Percentiles rank a stretch among this genome's conserved stretches.
Evolutionary conservation across 1,284 basidiomycete species (phyloP).

Genomic region (Fistulinella staudtii): DNA sequence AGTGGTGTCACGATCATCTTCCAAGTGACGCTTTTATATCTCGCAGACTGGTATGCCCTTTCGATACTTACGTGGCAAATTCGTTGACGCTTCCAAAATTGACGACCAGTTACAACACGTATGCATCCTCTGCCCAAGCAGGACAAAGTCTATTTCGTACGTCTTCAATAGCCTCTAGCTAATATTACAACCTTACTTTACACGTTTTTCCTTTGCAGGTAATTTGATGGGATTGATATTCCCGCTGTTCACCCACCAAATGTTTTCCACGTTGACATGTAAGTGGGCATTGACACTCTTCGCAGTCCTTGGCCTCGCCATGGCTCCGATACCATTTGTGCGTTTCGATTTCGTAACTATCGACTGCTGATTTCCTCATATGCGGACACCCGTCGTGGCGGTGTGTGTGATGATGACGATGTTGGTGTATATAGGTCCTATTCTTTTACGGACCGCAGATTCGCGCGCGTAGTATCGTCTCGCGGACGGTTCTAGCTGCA

Average conservation of each 20-base stretch:
- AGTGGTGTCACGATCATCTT: conserved; percentile 58
- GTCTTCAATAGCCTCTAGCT: conserved; percentile 14
- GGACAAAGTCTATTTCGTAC: conserved; percentile 67
- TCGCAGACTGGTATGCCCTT: conserved; percentile 60
- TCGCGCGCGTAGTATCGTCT: conserved; percentile 58
- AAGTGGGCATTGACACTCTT: conserved; percentile 71
- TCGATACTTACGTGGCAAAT: background rate
- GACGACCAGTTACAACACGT: conserved; percentile 55
- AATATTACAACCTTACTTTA: background rate
- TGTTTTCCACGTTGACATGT: conserved; percentile 58
- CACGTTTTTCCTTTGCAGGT: conserved; percentile 33
- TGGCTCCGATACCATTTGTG: conserved; percentile 67
- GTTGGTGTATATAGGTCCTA: conserved; percentile 8
- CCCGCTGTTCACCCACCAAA: conserved; percentile 59
- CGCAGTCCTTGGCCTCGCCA: conserved; percentile 50
- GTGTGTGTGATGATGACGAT: no score
- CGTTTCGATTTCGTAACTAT: conserved; percentile 19
- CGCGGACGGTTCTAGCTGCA: conserved; percentile 39
- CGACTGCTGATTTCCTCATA: no score
- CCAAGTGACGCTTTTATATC: conserved; percentile 62
- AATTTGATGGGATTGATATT: conserved; percentile 56
- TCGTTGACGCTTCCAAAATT: background rate
- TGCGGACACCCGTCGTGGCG: no score
- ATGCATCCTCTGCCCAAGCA: conserved; percentile 72
- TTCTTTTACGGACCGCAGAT: conserved; percentile 36